Base-by-base conservation (phyloP, 2,329 filamentous ascomycete species). In the Curvularia sp. region DNA sequence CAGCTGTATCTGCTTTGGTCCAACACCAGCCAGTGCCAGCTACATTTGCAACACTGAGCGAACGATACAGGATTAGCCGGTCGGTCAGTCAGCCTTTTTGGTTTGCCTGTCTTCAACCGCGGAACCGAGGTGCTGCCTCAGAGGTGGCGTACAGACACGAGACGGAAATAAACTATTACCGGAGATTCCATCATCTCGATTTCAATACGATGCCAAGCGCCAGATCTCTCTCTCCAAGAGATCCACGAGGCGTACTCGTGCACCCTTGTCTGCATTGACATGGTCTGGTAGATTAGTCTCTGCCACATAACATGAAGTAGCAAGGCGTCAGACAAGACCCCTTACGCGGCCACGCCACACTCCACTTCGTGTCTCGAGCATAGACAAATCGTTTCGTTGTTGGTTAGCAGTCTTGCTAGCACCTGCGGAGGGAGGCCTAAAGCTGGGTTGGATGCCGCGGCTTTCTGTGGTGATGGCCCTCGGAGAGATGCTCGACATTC, bases 41-140 rank as follows among this genome's bases (percentile, higher is more conserved):
- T 26, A 47, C 50, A 46, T 18, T 51, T 38, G 44, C 50, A 49
- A 24, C 44, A 13, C 35, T 43, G 30, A 38, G 38, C 28, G 8
- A 38, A 43, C 47, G 41, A 58, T 44, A 52, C 52, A 60, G 52
- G 33, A 62, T 63, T 65, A 65, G 42, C 63, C 63, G 57, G 63
- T 55, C 63, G 57, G 63, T 55, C 56, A 56, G 52, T 58, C 48
- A 55, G 52, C 55, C 49, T 53, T 18, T 47, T n/a, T n/a, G 42
- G 22, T 39, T 22, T 24, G 30, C 31, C 30, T 48, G 8, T 39
- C n/a, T n/a, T 44, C 39, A 18, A 48, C 22, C 10, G 38, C n/a
- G 43, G 20, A 15, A 33, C 42, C 42, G 24, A 44, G 42, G 24
- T 5, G 6, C 42, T 44, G 5, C 9, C 15, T 44, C 13, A 15